These are phyloP conservation scores for Penicillium sp. DNA, from an alignment of 2,329 filamentous ascomycete genomes.

Conservation along the genomic window DNA sequence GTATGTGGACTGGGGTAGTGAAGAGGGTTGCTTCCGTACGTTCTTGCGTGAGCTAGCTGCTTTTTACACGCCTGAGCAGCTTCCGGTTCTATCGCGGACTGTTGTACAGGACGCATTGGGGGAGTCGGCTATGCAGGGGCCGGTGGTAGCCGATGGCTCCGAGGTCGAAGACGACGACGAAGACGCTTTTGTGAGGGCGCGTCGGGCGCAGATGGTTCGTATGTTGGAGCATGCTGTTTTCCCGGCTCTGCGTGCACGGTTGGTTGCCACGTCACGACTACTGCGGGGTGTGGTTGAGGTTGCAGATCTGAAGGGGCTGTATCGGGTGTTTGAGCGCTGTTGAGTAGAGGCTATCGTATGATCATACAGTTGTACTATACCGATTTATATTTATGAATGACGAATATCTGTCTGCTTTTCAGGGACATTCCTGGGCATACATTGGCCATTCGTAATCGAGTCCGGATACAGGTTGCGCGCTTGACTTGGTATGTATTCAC, in stretches of 20 bases:
- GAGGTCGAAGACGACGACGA: constrained; percentile 48
- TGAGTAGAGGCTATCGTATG: constrained; percentile 41
- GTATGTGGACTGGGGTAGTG: constrained; percentile 79
- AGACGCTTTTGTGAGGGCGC: constrained; percentile 43
- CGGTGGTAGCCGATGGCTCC: constrained; percentile 7
- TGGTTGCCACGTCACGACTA: constrained; percentile 77
- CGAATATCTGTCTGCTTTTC: not conserved
- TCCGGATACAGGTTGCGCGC: too few relatives aligned
- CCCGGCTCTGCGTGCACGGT: constrained; percentile 76
- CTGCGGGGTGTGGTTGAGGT: constrained; percentile 80
- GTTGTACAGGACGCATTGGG: not conserved
- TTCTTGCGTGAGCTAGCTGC: constrained; percentile 83
- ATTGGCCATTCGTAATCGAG: not conserved
- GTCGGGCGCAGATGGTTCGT: constrained; percentile 67
- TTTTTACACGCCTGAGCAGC: constrained; percentile 85
- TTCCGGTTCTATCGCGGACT: constrained; percentile 53
- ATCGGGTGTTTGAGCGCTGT: constrained; percentile 92
- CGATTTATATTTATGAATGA: not conserved
- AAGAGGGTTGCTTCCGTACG: constrained; percentile 79
- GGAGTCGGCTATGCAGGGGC: not conserved
- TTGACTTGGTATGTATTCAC: not conserved
- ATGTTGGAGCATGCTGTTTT: constrained; percentile 85
- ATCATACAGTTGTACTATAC: not conserved
- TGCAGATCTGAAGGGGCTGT: constrained; percentile 87
- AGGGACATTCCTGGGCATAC: not conserved